Conservation (phyloP, 2,329 filamentous ascomycete genomes). For the Sclerotinia trifoliorum region DNA sequence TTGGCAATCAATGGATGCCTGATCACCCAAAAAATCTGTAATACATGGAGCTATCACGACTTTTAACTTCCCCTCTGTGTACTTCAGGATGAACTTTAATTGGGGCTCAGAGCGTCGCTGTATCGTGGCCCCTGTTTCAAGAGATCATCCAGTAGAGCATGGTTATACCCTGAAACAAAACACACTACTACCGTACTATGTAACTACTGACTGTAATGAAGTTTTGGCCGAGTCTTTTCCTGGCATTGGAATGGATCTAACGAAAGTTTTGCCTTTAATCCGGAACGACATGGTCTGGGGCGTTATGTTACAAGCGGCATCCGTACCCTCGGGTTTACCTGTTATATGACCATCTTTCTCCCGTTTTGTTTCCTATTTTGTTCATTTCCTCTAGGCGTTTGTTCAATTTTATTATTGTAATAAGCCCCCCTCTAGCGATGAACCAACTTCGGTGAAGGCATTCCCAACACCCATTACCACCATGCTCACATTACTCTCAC, state of each 20-base stretch:
- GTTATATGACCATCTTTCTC: neutral
- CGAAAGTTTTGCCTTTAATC: neutral
- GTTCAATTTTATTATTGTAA: neutral
- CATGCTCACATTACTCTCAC: conserved; percentile 6
- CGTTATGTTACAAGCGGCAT: neutral
- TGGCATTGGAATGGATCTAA: neutral
- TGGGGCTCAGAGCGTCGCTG: neutral
- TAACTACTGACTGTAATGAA: neutral
- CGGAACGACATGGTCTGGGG: neutral
- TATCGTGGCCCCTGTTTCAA: conserved; percentile 6
- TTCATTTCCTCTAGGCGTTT: neutral
- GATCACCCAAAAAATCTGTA: too few relatives aligned
- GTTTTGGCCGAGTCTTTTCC: neutral
- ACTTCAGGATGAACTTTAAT: neutral
- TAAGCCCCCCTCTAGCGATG: neutral
- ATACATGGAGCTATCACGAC: too few relatives aligned
- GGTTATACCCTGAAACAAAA: neutral
- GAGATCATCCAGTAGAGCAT: neutral
- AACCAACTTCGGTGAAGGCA: neutral
- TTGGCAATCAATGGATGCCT: too few relatives aligned
- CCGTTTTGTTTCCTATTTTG: neutral
- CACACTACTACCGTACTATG: too few relatives aligned
- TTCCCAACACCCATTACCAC: neutral
- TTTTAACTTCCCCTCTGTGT: neutral
- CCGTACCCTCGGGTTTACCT: neutral